Evolutionary conservation across 139 green algal species (phyloP), one percentile per base, ranked within the genome.

Genomic region (Mychonastes homosphaera): DNA sequence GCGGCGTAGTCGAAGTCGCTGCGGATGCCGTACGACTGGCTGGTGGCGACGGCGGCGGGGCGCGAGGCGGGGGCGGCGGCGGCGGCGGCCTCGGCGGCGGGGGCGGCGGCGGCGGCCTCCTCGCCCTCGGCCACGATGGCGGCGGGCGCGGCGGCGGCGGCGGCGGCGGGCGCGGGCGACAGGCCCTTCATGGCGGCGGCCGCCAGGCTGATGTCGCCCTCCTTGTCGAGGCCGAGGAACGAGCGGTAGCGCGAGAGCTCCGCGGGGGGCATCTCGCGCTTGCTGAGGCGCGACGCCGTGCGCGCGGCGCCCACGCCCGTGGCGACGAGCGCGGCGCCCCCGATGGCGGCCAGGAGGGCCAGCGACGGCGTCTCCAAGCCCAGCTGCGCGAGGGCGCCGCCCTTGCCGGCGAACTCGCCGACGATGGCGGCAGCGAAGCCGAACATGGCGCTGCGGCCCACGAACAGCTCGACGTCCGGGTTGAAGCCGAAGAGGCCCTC

Each of bases 401-500:
- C 28, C n/a, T 58, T 58, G 8, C 71, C 79, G 10, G 60, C 50
- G 35, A 71, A 73, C 67, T 88, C 81, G 35, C 67, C 77, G 1
- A 77, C 53, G 15, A 84, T 69, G 45, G 26, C 62, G 12, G 57
- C 63, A 1, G 82, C 50, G 58, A 86, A 86, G 38, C 81, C 81
- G 35, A 82, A 63, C 81, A 84, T 84, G 8, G 78, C 75, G 58
- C 79, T 70, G 23, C 81, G 74, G 9, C 78, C 76, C 0, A 68
- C 67, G 73, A 75, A 88, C 26, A 78, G 58, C 73, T 88, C 81
- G 10, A 65, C 48, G 53, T 86, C 86, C 8, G 81, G 81, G 18
- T 67, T 78, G 69, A 88, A 88, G 15, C 81, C 81, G 53, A 88
- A 88, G 4, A 80, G 45, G 18, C 81, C 78, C 49, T 88, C 81